Base-by-base conservation (phyloP, 2,329 filamentous ascomycete genomes). In the Microcyclospora pomicola region DNA sequence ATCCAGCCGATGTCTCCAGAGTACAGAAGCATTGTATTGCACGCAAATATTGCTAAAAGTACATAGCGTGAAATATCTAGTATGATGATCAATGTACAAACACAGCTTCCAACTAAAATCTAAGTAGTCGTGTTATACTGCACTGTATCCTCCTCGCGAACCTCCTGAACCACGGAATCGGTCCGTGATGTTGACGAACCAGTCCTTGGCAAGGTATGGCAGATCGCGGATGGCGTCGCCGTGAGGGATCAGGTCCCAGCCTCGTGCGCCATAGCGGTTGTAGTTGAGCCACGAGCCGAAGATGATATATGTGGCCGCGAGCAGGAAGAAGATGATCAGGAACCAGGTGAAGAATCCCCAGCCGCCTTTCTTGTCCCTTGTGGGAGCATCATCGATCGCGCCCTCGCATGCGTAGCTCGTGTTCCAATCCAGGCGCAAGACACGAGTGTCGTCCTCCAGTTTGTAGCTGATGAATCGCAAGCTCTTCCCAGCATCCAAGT, bases 321-420 rank as follows among this genome's bases (percentile, higher is more conserved):
- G 75, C 45, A 96, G 71, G 72, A 98, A 98, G 42, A 80, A 65
- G 49, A 96, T 76, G 49, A 98, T 77, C 49, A 96, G 75, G 54
- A 96, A 74, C 91, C 91, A 98, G 13, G 88, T 95, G 55, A 96
- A 96, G 68, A 95, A 91, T 2, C 91, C 91, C 91, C 88, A 96
- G 55, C 75, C 71, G 37, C 68, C 65, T 37, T 68, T 66, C 40
- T 66, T 65, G n/a, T 37, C 36, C 9, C 37, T 38, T 7, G 30
- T 33, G 7, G 49, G 47, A 16, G 36, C 65, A 12, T 67, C 62
- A 34, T 65, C 62, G 49, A 64, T 65, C 28, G 66, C 63, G 29
- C 55, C 60, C 54, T 85, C 78, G 59, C 91, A 96, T 1, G 84
- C 88, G 55, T 85, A 78, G 59, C 88, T 85, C 11, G 88, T 95